Evolutionary conservation across 805 yeast species (phyloP).

Genomic region (Ogataea haglerorum): DNA sequence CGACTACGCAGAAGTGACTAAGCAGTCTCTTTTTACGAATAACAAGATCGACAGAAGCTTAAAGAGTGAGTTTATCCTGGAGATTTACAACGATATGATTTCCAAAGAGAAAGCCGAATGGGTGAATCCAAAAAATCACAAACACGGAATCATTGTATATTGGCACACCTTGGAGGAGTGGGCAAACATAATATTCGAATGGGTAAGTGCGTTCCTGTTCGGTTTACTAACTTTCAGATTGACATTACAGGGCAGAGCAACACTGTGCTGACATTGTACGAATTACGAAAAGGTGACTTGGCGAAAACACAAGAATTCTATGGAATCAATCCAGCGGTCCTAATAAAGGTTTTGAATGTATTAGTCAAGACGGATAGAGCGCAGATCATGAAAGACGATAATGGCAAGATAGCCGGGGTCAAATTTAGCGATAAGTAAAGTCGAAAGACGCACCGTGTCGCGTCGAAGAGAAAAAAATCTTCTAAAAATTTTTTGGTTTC

Average conservation of each 20-base stretch:
- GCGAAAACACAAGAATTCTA: slow-evolving; percentile 55
- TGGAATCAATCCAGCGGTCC: slow-evolving; percentile 54
- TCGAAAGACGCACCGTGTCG: slow-evolving; percentile 8
- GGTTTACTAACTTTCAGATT: slow-evolving; percentile 31
- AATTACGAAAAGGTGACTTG: slow-evolving; percentile 64
- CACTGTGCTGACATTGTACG: slow-evolving; percentile 77
- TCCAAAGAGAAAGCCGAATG: slow-evolving; percentile 55
- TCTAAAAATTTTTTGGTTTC: slow-evolving; percentile 11
- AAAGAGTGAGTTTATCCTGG: slow-evolving; percentile 50
- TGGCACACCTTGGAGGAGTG: slow-evolving; percentile 72
- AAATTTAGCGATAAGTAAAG: slow-evolving; percentile 49
- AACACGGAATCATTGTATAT: slow-evolving; percentile 49
- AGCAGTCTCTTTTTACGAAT: slow-evolving; percentile 46
- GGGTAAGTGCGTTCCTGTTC: slow-evolving; percentile 36
- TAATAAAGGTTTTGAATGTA: slow-evolving; percentile 52
- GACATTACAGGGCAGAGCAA: slow-evolving; percentile 77
- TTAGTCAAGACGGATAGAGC: slow-evolving; percentile 71
- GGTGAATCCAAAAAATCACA: slow-evolving; percentile 43
- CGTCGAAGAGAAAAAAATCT: slow-evolving; percentile 11
- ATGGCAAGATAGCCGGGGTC: slow-evolving; percentile 61
- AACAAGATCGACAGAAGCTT: slow-evolving; percentile 48
- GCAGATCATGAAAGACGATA: slow-evolving; percentile 61
- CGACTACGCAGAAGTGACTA: slow-evolving; percentile 9
- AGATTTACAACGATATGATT: slow-evolving; percentile 57
- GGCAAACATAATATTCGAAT: slow-evolving; percentile 58